These are phyloP conservation scores for Puccinia horiana DNA, from an alignment of 1,284 basidiomycete genomes.

Conservation along the genomic window DNA sequence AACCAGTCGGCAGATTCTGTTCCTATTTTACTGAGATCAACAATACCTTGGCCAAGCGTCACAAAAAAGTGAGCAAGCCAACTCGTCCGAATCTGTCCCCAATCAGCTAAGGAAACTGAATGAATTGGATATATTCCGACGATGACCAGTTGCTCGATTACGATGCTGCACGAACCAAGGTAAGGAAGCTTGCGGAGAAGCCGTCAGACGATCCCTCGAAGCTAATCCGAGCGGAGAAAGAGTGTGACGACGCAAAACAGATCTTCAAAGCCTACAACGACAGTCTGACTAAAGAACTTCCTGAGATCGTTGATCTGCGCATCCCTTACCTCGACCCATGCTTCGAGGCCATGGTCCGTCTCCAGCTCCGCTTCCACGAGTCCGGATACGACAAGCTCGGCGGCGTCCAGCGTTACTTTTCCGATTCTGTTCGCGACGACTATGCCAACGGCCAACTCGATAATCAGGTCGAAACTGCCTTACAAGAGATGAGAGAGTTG, in stretches of 20 bases:
- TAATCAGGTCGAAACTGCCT: constrained; percentile 86
- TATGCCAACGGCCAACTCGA: constrained; percentile 96
- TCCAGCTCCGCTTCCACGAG: constrained; percentile 94
- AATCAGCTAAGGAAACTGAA: background rate
- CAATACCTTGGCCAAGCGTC: constrained; percentile 87
- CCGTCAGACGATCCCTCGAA: constrained; percentile 90
- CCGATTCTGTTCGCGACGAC: constrained; percentile 85
- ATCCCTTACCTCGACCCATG: constrained; percentile 97
- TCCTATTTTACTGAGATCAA: constrained; percentile 93
- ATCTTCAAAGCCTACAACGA: constrained; percentile 91
- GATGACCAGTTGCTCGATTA: constrained; percentile 82
- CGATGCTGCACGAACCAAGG: constrained; percentile 82
- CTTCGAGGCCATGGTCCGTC: constrained; percentile 92
- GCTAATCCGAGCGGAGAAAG: constrained; percentile 84
- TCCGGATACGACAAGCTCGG: constrained; percentile 98
- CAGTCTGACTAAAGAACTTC: constrained; percentile 85
- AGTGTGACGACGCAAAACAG: constrained; percentile 88
- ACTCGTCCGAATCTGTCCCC: no score
- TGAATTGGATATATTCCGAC: background rate
- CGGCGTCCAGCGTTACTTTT: constrained; percentile 92
- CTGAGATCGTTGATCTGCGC: constrained; percentile 86
- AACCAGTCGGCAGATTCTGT: constrained; percentile 89
- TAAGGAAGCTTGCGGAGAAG: constrained; percentile 87
- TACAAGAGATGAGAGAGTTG: constrained; percentile 94
- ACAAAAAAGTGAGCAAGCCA: constrained; percentile 76